Evolutionary conservation across 1,284 basidiomycete genomes (phyloP).

Genomic region (Rugosomyces carneus): DNA sequence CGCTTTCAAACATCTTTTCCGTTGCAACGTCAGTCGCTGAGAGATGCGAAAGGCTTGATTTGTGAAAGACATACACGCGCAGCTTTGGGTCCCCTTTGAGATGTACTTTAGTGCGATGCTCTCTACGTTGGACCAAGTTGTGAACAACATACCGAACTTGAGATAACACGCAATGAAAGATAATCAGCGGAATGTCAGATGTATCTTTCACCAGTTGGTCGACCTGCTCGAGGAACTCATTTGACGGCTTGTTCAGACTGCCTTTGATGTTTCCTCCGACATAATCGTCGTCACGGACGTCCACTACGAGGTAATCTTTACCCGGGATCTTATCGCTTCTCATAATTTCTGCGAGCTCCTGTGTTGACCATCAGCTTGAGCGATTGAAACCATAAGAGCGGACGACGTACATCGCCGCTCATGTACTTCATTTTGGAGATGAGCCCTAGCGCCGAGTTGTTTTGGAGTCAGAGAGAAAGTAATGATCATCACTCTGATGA

Average conservation of each 20-base stretch:
- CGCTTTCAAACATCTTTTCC: slow-evolving; percentile 60
- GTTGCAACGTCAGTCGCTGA: background rate
- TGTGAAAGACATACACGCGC: slow-evolving; percentile 45
- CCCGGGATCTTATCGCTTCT: slow-evolving; percentile 51
- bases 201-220: slow-evolving; percentile 53
- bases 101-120: background rate
- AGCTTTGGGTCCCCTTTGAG: slow-evolving; percentile 62
- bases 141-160: slow-evolving; percentile 57
- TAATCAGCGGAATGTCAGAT: slow-evolving; percentile 53
- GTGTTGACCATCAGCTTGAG: slow-evolving; percentile 17
- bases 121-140: background rate
- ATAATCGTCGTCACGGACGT: slow-evolving; percentile 75
- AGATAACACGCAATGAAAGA: slow-evolving; percentile 74
- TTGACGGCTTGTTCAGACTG: slow-evolving; percentile 55
- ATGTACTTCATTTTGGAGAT: slow-evolving; percentile 19
- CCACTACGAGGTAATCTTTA: slow-evolving; percentile 69
- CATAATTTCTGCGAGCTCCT: slow-evolving; percentile 66
- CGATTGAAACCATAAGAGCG: background rate
- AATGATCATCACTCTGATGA: background rate
- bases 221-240: slow-evolving; percentile 48
- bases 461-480: background rate
- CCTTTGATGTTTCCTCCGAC: slow-evolving; percentile 69
- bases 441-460: background rate
- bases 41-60: background rate
- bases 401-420: slow-evolving; percentile 16